Evolutionary conservation across 192 early-diverging fungal genomes (phyloP).

Genomic region (Coemansia sp.): DNA sequence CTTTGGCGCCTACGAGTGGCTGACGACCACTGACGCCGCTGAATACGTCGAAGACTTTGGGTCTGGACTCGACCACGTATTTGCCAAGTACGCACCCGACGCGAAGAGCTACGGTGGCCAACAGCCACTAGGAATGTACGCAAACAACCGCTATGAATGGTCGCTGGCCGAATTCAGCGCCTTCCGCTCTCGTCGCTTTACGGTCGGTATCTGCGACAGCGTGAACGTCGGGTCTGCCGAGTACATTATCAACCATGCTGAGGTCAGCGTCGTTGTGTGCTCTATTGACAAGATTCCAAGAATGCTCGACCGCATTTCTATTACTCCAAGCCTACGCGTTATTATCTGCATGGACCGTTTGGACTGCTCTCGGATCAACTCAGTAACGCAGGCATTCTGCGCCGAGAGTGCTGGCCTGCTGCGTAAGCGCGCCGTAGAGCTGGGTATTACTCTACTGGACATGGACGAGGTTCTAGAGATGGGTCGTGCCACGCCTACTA

Average conservation of each 20-base stretch:
- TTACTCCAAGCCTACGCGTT: constrained; percentile 65
- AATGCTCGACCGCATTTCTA: constrained; percentile 57
- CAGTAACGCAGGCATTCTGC: constrained; percentile 23
- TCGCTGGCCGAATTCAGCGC: constrained; percentile 62
- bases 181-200: constrained; percentile 57
- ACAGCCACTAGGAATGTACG: constrained; percentile 63
- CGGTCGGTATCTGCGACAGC: constrained; percentile 77
- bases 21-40: constrained; percentile 64
- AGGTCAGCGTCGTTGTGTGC: constrained; percentile 62
- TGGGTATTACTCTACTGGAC: constrained; percentile 57
- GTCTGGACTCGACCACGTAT: constrained; percentile 66
- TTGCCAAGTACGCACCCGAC: constrained; percentile 20
- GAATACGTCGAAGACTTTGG: constrained; percentile 63
- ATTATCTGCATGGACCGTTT: constrained; percentile 73
- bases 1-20: constrained; percentile 30
- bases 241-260: constrained; percentile 77
- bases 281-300: constrained; percentile 67
- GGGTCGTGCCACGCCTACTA: constrained; percentile 55
- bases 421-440: constrained; percentile 59
- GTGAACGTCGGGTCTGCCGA: constrained; percentile 69
- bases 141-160: constrained; percentile 75
- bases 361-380: constrained; percentile 37
- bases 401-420: constrained; percentile 19
- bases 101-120: constrained; percentile 15
- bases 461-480: constrained; percentile 58